These are phyloP conservation scores for Geranium brycei DNA, from an alignment of 345 rosid genomes.

Conservation along the genomic window DNA sequence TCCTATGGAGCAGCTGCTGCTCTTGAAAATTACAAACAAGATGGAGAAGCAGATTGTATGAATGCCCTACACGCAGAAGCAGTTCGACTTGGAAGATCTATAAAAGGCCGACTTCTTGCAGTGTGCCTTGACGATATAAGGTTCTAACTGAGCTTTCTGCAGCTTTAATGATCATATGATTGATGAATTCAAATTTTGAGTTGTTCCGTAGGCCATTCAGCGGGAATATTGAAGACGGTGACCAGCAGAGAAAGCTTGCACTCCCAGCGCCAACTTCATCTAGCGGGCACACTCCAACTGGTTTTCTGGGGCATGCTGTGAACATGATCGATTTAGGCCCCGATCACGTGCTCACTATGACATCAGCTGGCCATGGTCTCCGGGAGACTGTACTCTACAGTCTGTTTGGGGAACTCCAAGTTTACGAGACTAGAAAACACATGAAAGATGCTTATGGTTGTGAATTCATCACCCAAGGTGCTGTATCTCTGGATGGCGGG, in stretches of 20 bases:
- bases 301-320: conserved; percentile 57
- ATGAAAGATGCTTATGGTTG: conserved; percentile 27
- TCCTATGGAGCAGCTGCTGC: conserved; percentile 21
- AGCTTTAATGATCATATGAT: no score
- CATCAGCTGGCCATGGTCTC: conserved; percentile 28
- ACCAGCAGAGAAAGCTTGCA: conserved; percentile 31
- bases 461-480: conserved; percentile 21
- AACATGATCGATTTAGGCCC: conserved; percentile 38
- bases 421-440: conserved; percentile 34
- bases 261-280: conserved; percentile 31
- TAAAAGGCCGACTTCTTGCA: conserved; percentile 34
- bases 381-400: conserved; percentile 46
- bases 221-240: conserved; percentile 15
- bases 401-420: conserved; percentile 42
- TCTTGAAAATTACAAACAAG: conserved; percentile 21
- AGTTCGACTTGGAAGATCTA: conserved; percentile 22
- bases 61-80: conserved; percentile 31
- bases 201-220: conserved; percentile 17
- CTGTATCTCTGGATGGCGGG: conserved; percentile 55
- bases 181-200: neutral
- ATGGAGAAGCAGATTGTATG: conserved; percentile 22
- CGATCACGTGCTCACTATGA: conserved; percentile 11
- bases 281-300: conserved; percentile 26
- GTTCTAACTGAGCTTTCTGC: conserved; percentile 11
- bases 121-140: conserved; percentile 39